Evolutionary conservation across 202 grass and related monocot species (phyloP), one percentile per base, ranked within the genome.

Genomic region (Panicum hallii): DNA sequence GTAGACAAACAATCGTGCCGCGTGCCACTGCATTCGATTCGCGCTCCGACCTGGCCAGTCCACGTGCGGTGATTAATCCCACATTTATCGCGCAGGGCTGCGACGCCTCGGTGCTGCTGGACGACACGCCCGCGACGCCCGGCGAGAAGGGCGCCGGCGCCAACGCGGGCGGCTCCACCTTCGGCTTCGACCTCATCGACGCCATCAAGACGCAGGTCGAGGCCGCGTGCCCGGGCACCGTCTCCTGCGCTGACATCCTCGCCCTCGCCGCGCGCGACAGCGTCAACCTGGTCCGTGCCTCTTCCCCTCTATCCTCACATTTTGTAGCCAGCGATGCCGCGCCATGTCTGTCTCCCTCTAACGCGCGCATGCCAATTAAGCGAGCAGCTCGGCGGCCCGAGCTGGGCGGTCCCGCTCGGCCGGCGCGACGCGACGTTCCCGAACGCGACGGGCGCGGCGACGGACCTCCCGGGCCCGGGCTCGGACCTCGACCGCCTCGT

Each of bases 201-300:
- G 11, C 82, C 22, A 82, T 89, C 67, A 93, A 93, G 84, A 32
- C 89, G 16, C 84, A 87, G 82, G 75, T 93, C 40, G 91, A 93
- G 89, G 79, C 75, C 7, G 74, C 79, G n/a, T 93, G 91, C 79
- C 74, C 82, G 8, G 75, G 3, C 32, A 69, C 28, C 60, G 92
- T 91, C 68, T 94, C 92, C 58, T 94, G 92, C 87, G 92, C 92
- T 38, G 92, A 94, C 87, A 85, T 94, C 87, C 87, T 94, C 40
- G 87, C 92, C 41, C 68, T 94, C 81, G 87, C 92, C 75, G 78
- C 89, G 0, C 87, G 92, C 76, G 92, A 91, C 73, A 67, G 60
- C 68, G 87, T 89, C 63, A 81, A 79, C 77, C 79, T 89, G 88
- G 88, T 90, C 54, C 62, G 80, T 43, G 17, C 20, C 5, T 8